Conservation (phyloP, 176 grass and related monocot genomes). For the Oryza glumipatula region DNA sequence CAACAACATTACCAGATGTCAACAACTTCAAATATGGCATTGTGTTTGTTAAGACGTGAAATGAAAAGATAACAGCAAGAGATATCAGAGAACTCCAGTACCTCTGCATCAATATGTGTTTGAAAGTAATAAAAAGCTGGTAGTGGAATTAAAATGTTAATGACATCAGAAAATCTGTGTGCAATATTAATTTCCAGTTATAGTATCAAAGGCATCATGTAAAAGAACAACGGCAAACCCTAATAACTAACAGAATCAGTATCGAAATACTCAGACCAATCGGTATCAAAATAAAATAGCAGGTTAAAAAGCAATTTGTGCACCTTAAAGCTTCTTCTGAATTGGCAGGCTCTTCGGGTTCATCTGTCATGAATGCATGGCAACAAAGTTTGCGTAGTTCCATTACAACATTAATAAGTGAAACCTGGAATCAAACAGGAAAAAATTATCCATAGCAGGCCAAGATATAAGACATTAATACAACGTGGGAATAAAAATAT, state of each 20-base stretch:
- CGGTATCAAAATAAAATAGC: slow-evolving; percentile 26
- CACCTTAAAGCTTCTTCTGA: slow-evolving; percentile 96
- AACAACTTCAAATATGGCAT: not conserved
- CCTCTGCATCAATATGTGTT: not conserved
- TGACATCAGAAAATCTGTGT: not conserved
- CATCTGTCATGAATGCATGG: slow-evolving; percentile 94
- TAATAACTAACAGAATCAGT: slow-evolving; percentile 16
- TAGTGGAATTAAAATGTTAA: slow-evolving; percentile 25
- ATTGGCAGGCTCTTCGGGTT: slow-evolving; percentile 80
- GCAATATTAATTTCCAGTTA: slow-evolving; percentile 2
- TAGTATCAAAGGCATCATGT: slow-evolving; percentile 12
- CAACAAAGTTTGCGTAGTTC: slow-evolving; percentile 99
- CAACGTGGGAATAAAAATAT: slow-evolving; percentile 37
- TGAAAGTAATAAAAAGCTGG: slow-evolving; percentile 12
- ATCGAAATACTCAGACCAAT: slow-evolving; percentile 11
- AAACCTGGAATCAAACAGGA: slow-evolving; percentile 65
- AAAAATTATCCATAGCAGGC: slow-evolving; percentile 29
- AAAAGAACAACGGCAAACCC: slow-evolving; percentile 27
- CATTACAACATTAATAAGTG: slow-evolving; percentile 99
- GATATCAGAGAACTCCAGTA: not conserved
- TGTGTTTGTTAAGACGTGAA: not conserved
- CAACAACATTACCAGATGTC: not conserved
- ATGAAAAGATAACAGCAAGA: not conserved
- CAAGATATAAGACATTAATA: not conserved
- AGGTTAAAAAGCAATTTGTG: slow-evolving; percentile 32